Evolutionary conservation across 2,329 filamentous ascomycete genomes (phyloP).

Genomic region (Fusarium duplospermum): DNA sequence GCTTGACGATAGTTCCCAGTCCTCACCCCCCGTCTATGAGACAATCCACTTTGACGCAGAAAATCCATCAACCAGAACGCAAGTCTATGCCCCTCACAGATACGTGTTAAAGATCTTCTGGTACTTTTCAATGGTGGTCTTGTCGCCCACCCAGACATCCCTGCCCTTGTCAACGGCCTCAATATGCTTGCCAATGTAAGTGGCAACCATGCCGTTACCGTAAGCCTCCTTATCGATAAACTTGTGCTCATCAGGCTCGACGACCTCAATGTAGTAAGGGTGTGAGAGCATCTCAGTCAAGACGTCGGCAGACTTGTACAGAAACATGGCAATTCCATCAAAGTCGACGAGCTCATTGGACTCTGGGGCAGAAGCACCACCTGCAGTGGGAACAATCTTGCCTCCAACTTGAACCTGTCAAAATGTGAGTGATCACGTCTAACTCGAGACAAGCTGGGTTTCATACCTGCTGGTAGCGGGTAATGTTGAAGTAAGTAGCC

Average conservation of each 20-base stretch:
- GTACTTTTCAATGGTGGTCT: constrained; percentile 27
- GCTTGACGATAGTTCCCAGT: background rate
- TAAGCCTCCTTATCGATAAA: constrained; percentile 47
- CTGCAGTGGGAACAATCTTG: constrained; percentile 40
- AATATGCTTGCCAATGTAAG: constrained; percentile 38
- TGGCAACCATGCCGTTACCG: constrained; percentile 45
- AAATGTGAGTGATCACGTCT: background rate
- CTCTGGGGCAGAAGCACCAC: constrained; percentile 22
- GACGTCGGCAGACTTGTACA: constrained; percentile 39
- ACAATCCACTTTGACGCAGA: background rate
- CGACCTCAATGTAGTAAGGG: constrained; percentile 44
- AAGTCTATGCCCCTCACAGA: background rate
- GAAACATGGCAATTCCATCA: constrained; percentile 47
- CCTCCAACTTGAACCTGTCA: constrained; percentile 43
- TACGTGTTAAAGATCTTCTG: constrained; percentile 42
- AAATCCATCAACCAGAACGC: background rate
- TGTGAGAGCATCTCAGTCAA: constrained; percentile 43
- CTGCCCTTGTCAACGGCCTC: constrained; percentile 38
- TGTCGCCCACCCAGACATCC: constrained; percentile 43
- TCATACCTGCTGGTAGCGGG: constrained; percentile 45
- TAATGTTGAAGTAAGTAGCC: constrained; percentile 43
- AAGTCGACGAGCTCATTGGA: constrained; percentile 42
- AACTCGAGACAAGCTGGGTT: background rate
- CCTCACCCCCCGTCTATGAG: background rate
- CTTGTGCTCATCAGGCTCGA: constrained; percentile 45